Evolutionary conservation across 2,329 filamentous ascomycete species (phyloP).

Genomic region (Hypoxylon sp.): DNA sequence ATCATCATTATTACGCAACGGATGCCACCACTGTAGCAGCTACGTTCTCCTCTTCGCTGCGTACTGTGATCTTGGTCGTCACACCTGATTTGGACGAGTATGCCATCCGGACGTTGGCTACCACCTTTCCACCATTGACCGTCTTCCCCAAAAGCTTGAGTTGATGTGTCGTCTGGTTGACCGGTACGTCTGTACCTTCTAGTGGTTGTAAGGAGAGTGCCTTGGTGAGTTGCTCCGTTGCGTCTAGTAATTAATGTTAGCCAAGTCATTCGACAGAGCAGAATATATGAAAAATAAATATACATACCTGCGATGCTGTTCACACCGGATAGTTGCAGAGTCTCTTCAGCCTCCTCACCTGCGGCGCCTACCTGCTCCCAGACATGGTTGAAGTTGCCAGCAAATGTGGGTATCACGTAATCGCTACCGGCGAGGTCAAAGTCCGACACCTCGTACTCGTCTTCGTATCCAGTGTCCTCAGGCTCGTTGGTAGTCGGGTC

Average conservation of each 20-base stretch:
- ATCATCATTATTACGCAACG: constrained; percentile 69
- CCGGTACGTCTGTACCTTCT: constrained; percentile 89
- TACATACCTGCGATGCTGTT: constrained; percentile 90
- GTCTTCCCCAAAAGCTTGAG: constrained; percentile 97
- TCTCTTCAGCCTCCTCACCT: constrained; percentile 91
- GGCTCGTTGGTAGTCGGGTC: constrained; percentile 93
- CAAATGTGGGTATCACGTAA: constrained; percentile 92
- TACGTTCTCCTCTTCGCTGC: constrained; percentile 92
- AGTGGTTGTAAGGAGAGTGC: constrained; percentile 90
- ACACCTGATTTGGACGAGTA: constrained; percentile 92
- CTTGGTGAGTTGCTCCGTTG: constrained; percentile 88
- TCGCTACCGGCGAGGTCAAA: constrained; percentile 91
- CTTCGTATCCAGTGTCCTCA: constrained; percentile 91
- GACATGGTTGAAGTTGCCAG: constrained; percentile 92
- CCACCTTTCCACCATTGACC: constrained; percentile 86
- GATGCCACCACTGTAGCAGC: constrained; percentile 84
- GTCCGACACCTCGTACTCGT: constrained; percentile 97
- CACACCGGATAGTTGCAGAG: constrained; percentile 83
- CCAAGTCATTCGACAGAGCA: background rate
- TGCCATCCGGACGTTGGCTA: constrained; percentile 89
- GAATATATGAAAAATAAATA: constrained; percentile 15
- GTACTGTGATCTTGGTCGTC: constrained; percentile 92
- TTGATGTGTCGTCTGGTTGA: constrained; percentile 89
- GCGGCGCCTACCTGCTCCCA: constrained; percentile 94
- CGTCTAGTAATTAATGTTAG: constrained; percentile 62